Evolutionary conservation across 108 stramenopile species (phyloP).

Genomic region (Discostella pseudostelligera): DNA sequence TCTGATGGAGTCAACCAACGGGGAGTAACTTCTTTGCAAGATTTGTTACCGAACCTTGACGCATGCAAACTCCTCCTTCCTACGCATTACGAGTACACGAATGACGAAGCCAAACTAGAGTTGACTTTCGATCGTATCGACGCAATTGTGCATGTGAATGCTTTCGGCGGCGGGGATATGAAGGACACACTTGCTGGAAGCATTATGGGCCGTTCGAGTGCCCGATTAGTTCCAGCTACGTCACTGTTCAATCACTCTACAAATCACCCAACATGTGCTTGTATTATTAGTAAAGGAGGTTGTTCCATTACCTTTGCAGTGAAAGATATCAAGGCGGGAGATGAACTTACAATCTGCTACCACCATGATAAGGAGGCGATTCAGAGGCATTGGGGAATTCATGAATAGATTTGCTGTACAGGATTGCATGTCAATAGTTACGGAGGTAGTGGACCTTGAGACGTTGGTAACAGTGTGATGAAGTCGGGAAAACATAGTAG

Average conservation of each 20-base stretch:
- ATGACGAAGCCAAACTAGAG: background rate
- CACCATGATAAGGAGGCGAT: background rate
- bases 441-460: too few species aligned
- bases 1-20: conserved; percentile 1
- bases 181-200: background rate
- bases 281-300: background rate
- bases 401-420: background rate
- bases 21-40: background rate
- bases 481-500: too few species aligned
- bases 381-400: background rate
- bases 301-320: background rate
- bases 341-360: background rate
- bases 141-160: background rate
- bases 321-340: background rate
- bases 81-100: background rate
- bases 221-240: background rate
- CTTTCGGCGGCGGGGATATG: background rate
- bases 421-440: too few species aligned
- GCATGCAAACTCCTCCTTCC: background rate
- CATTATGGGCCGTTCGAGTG: background rate
- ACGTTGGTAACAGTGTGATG: too few species aligned
- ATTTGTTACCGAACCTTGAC: background rate
- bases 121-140: background rate
- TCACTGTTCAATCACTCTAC: background rate
- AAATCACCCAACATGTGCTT: background rate